Percentiles rank a stretch among this genome's conserved stretches.
These are phyloP conservation scores for Diaporthe sp. DNA, from an alignment of 2,329 filamentous ascomycete species.

Conservation along the genomic window DNA sequence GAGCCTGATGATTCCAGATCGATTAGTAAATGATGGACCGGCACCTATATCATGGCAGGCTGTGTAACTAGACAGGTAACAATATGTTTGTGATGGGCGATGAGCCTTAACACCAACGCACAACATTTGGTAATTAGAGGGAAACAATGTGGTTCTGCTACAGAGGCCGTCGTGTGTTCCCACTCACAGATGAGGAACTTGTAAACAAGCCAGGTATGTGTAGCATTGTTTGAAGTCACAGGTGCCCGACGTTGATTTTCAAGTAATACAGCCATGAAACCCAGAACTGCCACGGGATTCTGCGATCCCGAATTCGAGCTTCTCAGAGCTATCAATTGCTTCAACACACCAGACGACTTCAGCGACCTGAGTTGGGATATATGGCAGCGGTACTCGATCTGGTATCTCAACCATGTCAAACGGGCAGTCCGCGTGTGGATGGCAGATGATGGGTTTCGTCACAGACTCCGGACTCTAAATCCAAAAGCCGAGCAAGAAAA, in stretches of 20 bases:
- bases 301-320: neutral
- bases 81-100: neutral
- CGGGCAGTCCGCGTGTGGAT: accelerated
- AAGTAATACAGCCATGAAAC: no score
- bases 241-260: no score
- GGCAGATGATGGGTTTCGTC: neutral
- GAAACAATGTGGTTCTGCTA: neutral
- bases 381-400: neutral
- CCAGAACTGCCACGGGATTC: no score
- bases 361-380: neutral
- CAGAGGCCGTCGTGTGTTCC: neutral
- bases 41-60: neutral
- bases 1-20: neutral
- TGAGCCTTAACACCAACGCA: neutral
- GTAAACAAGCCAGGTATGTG: neutral
- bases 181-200: neutral
- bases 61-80: neutral
- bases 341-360: neutral
- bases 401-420: neutral
- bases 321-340: neutral
- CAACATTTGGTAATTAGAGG: neutral
- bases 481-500: neutral
- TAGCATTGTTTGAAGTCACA: neutral
- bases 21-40: neutral
- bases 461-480: neutral